These are phyloP conservation scores for Gonapodya sp. DNA, from an alignment of 192 early-diverging fungal species.

Conservation along the genomic window DNA sequence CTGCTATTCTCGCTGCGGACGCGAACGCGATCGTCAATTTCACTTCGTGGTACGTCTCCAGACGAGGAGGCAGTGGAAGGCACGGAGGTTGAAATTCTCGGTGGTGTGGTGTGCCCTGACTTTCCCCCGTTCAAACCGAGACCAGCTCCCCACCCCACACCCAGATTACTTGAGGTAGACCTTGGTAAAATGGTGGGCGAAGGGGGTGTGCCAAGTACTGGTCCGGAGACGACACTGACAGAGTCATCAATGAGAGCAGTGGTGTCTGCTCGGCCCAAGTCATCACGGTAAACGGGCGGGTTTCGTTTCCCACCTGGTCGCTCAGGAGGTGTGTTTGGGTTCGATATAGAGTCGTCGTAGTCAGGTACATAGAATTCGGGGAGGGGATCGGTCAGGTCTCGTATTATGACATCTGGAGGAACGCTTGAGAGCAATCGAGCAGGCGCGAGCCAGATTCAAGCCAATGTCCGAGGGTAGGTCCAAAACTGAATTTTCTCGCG, in stretches of 20 bases:
- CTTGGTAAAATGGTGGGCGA: not conserved
- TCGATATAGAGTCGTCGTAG: not conserved
- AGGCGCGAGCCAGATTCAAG: slow-evolving; percentile 24
- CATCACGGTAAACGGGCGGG: not conserved
- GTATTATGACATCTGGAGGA: not conserved
- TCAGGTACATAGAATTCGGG: slow-evolving; percentile 13
- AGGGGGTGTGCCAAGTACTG: not conserved
- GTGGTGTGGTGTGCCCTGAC: not conserved
- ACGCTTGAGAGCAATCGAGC: slow-evolving; percentile 9
- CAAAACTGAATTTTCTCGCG: too few relatives aligned
- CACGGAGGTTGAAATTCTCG: not conserved
- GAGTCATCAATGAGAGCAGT: not conserved
- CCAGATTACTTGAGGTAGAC: not conserved
- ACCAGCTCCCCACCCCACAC: not conserved
- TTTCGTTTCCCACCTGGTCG: not conserved
- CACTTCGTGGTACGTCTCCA: not conserved
- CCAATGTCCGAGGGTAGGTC: too few relatives aligned
- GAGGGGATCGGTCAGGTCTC: slow-evolving; percentile 11
- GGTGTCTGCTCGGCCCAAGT: slow-evolving; percentile 2
- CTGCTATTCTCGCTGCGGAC: not conserved
- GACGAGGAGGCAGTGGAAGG: not conserved
- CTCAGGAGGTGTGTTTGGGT: not conserved
- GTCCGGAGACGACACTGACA: not conserved
- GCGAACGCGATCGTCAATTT: not conserved
- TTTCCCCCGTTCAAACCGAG: not conserved